Percentiles rank a stretch among this genome's conserved stretches.
Conservation (phyloP, 1,284 basidiomycete genomes). For the Naganishia cerealis region DNA sequence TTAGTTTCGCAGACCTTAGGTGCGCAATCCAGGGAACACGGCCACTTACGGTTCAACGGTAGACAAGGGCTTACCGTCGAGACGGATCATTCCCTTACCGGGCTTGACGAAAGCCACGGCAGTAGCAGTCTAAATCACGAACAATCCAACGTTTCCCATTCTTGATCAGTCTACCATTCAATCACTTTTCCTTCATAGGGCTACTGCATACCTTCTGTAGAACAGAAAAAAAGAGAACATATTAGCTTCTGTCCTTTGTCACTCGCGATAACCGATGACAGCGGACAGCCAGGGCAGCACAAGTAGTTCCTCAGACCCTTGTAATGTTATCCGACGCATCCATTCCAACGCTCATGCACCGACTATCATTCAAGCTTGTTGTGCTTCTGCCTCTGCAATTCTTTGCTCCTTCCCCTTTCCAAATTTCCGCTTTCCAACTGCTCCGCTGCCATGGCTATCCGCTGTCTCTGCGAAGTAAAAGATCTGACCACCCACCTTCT, state of each 20-base stretch:
- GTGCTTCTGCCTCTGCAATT: not conserved
- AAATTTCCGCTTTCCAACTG: conserved; percentile 1
- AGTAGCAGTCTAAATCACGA: conserved; percentile 75
- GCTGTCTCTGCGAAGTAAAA: not conserved
- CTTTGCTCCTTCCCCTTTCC: not conserved
- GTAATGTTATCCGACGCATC: not conserved
- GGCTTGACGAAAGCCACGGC: conserved; percentile 94
- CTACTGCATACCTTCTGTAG: conserved; percentile 28
- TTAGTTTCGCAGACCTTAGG: not conserved
- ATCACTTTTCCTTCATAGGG: not conserved
- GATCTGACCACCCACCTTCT: conserved; percentile 68
- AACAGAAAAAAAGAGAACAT: conserved; percentile 21
- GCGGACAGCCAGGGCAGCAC: not conserved
- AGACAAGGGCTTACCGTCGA: conserved; percentile 95
- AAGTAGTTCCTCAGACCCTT: not conserved
- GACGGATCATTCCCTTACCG: conserved; percentile 94
- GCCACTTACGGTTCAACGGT: conserved; percentile 73
- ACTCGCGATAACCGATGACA: not conserved
- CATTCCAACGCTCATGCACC: not conserved
- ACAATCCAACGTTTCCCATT: not conserved
- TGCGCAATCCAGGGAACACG: not conserved
- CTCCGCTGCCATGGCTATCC: conserved; percentile 18
- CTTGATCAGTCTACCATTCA: conserved; percentile 6
- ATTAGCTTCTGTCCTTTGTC: not conserved
- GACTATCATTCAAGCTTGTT: not conserved